Base-by-base conservation (phyloP, 331 rosid species). In the Erythrophleum ivorense region DNA sequence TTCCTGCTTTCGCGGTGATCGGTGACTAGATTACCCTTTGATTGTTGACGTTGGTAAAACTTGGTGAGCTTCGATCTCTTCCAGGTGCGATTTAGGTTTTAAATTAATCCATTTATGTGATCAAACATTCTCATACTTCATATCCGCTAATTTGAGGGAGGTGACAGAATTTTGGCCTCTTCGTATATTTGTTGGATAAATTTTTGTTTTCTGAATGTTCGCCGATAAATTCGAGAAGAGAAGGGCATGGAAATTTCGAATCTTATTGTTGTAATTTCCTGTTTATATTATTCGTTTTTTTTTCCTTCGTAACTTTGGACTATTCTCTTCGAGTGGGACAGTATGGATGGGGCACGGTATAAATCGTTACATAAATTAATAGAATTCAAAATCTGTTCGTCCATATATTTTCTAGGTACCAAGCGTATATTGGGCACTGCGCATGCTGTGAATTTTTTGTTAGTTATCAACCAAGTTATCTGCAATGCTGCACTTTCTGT, bases 1-100 rank as follows among this genome's bases (percentile, higher is more conserved):
- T 52, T 54, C 24, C 15, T 49, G 38, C 60, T 72, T 73, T 41
- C n/a, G 73, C 84, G 77, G 74, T 82, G 88, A 88, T 85, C 89
- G 87, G 70, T 13, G 86, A 71, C 73, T 66, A 18, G 73, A 41
- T 18, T 46, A 66, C 49, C 53, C 11, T 50, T 34, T 72, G 82
- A 77, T 85, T 58, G 71, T 78, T 58, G 63, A 74, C 64, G 84
- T 80, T 43, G 76, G 57, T 21, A 13, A 13, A 66, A 84, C 75
- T 78, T 80, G 55, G 53, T 62, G 43, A 64, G 40, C 78, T 82
- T 55, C 76, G 58, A n/a, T 52, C 60, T 64, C 24, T 79, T 82
- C 15, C 82, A 55, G 68, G 83, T 79, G 59, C 73, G 78, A 67
- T 73, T 62, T 71, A 11, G 31, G 55, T 77, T 78, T 76, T 63